Conservation (phyloP, 805 yeast genomes). For the Schizosaccharomyces osmophilus region DNA sequence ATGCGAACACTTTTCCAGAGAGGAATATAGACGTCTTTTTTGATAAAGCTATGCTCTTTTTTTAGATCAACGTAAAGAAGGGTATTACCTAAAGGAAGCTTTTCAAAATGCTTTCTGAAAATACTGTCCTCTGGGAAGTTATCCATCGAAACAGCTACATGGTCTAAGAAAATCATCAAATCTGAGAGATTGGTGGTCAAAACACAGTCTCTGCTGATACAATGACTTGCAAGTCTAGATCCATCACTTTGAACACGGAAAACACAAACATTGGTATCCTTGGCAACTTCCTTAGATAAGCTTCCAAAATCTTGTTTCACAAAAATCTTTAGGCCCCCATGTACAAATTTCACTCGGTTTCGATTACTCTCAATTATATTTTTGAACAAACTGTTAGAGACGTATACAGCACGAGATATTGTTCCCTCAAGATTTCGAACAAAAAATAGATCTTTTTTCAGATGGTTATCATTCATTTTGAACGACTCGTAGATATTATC, state of each 20-base stretch:
- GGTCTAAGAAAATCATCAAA: neutral
- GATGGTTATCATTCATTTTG: neutral
- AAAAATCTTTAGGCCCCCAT: conserved; percentile 78
- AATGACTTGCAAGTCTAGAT: neutral
- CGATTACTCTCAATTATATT: conserved; percentile 47
- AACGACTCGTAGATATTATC: conserved; percentile 23
- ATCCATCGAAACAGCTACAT: neutral
- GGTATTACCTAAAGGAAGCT: neutral
- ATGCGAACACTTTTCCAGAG: neutral
- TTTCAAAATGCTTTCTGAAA: neutral
- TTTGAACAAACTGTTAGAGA: conserved; percentile 56
- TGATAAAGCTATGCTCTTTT: neutral
- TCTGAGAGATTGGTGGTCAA: neutral
- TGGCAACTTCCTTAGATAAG: neutral
- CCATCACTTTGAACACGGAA: neutral
- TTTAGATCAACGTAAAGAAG: neutral
- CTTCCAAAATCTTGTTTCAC: conserved; percentile 41
- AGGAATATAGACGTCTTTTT: neutral
- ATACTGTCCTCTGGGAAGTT: neutral
- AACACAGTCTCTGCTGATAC: neutral
- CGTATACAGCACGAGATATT: conserved; percentile 75
- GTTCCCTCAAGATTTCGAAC: conserved; percentile 93
- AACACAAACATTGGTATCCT: neutral
- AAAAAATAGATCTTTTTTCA: conserved; percentile 19
- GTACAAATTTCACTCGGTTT: conserved; percentile 61